phyloP scores from a whole-genome alignment of 345 rosid species.

The Salix arbutifolia region DNA sequence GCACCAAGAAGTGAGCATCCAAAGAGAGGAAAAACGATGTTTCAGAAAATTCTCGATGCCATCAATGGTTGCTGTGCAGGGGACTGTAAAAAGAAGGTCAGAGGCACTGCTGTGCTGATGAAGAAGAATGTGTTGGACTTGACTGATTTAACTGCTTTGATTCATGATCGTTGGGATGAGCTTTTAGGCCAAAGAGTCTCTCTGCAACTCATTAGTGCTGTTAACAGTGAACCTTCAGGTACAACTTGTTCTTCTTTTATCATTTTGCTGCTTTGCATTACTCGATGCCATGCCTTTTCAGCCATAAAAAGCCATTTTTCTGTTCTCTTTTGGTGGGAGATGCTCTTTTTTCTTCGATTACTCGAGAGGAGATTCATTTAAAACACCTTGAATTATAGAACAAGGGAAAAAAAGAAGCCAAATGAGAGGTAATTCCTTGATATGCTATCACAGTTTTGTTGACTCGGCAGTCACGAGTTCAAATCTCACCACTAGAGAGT shows the following conservation, averaged over 20 bases:
- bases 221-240: conserved; percentile 43
- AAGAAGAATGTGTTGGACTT: conserved; percentile 80
- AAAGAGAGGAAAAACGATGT: neutral
- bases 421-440: neutral
- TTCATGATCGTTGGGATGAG: conserved; percentile 58
- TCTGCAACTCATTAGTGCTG: conserved; percentile 71
- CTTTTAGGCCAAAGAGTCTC: conserved; percentile 54
- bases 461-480: no score
- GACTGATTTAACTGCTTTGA: conserved; percentile 63
- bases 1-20: neutral
- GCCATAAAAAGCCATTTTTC: neutral
- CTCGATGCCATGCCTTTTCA: neutral
- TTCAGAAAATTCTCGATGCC: neutral
- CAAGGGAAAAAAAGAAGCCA: neutral
- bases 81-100: conserved; percentile 33
- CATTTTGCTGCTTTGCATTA: neutral
- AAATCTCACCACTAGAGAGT: no score
- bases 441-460: no score
- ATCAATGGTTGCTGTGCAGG: neutral
- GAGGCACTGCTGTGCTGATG: conserved; percentile 73
- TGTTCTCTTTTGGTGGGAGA: no score
- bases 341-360: no score
- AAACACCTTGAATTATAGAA: neutral
- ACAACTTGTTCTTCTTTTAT: neutral
- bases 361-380: neutral